phyloP scores from a whole-genome alignment of 257 asterid genomes.

The Ballota nigra region DNA sequence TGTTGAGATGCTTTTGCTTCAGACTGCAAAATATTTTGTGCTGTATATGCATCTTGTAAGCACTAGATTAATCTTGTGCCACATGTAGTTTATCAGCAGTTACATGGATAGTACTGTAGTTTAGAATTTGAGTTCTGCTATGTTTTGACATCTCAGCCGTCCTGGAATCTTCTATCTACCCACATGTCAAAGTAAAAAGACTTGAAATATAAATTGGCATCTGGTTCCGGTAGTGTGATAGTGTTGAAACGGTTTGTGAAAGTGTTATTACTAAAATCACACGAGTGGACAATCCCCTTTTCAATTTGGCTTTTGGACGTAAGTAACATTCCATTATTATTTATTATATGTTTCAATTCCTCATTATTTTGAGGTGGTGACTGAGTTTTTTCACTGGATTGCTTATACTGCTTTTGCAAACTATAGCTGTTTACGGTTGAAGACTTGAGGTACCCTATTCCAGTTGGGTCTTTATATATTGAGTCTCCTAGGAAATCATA shows the following conservation, averaged over 20 bases:
- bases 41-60: neutral
- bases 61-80: slow-evolving; percentile 13
- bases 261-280: neutral
- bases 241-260: neutral
- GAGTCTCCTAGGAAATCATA: slow-evolving; percentile 2
- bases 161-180: slow-evolving; percentile 3
- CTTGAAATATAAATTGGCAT: neutral
- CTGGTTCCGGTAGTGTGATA: neutral
- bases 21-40: neutral
- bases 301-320: slow-evolving; percentile 7
- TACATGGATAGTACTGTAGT: neutral
- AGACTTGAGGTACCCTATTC: neutral
- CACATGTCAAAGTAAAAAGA: neutral
- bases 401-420: slow-evolving; percentile 1
- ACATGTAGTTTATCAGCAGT: slow-evolving; percentile 12
- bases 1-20: slow-evolving; percentile 7
- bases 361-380: slow-evolving; percentile 16
- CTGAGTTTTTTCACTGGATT: slow-evolving; percentile 8
- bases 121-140: slow-evolving; percentile 12
- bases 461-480: slow-evolving; percentile 7
- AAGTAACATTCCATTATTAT: neutral
- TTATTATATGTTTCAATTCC: slow-evolving; percentile 3
- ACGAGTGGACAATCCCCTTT: neutral
- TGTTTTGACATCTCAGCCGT: slow-evolving; percentile 8
- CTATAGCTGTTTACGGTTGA: neutral